These are phyloP conservation scores for Sporothrix humicola DNA, from an alignment of 2,329 filamentous ascomycete genomes.

Conservation along the genomic window DNA sequence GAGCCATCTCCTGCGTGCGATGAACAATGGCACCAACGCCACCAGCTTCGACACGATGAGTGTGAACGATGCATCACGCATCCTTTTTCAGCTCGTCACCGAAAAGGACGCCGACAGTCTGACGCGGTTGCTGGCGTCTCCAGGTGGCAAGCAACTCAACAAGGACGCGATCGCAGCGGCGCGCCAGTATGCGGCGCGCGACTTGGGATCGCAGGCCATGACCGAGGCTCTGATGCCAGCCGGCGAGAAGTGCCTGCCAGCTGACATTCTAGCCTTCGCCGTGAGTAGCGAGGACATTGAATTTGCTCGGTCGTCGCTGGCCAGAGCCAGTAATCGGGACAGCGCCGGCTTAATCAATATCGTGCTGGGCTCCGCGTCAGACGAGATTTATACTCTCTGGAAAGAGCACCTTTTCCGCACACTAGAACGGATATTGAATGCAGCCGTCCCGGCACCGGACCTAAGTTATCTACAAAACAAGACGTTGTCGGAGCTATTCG, in stretches of 20 bases:
- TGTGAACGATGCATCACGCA: constrained; percentile 7
- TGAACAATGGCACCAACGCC: neutral
- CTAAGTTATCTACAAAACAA: neutral
- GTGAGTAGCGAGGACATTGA: neutral
- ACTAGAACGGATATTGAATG: neutral
- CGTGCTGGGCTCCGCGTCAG: constrained; percentile 12
- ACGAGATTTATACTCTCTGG: constrained; percentile 8
- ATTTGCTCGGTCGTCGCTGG: neutral
- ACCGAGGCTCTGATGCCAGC: constrained; percentile 6
- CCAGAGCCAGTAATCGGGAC: neutral
- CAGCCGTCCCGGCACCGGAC: neutral
- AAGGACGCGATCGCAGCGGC: neutral
- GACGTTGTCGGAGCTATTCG: neutral
- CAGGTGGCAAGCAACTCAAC: constrained; percentile 5
- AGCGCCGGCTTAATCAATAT: neutral
- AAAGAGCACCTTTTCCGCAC: neutral
- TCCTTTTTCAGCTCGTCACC: constrained; percentile 9
- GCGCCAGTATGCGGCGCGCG: constrained; percentile 5
- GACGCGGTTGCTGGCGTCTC: neutral
- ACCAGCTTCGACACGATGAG: neutral
- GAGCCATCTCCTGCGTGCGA: constrained; percentile 3
- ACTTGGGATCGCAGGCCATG: constrained; percentile 10
- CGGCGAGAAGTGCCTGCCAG: neutral
- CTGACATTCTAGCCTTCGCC: constrained; percentile 6
- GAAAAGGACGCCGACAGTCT: constrained; percentile 11